Base-by-base conservation (phyloP, 2,329 filamentous ascomycete species). In the Dendryphion nanum region DNA sequence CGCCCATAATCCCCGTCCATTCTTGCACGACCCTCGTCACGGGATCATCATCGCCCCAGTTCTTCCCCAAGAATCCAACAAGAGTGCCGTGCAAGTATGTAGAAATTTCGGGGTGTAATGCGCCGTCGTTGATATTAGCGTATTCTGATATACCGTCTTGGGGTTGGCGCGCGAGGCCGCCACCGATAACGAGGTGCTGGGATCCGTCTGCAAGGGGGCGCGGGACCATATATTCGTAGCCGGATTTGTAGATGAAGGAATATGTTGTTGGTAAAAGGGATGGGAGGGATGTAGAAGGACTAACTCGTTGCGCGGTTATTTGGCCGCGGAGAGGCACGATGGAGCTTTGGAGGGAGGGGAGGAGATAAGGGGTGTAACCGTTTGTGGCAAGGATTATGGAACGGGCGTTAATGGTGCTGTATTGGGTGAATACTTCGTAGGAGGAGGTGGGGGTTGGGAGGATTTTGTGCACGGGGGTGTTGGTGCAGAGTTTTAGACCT, bases 161-260 rank as follows among this genome's bases (percentile, higher is more conserved):
- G 0, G 63, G 55, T 2, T 70, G 63, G 31, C 66, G 66, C 0
- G 59, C 66, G 5, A 79, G 56, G 0, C 77, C 81, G 13, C 82
- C 82, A 1, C 82, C 82, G 12, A 85, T 81, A 19, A 85, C 63
- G 18, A 85, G 74, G 39, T 78, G 74, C 18, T 76, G 73, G 3
- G 59, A 64, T 5, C 51, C 55, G 1, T 48, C 41, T 3, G 47
- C 14, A 0, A 55, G 31, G 0, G 75, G 74, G 1, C 78, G 70
- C 2, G 77, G 72, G 6, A 85, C 76, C 72, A 86, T 79, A 59
- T 86, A 86, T 43, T 86, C 83, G 52, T 82, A 85, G 1, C 81
- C 79, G 17, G 67, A 62, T 2, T 70, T 67, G 52, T 80, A 81
- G 18, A 83, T 76, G 47, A 85, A 81, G 15, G 74, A 81, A 50